These are phyloP conservation scores for Moesziomyces parantarcticus DNA, from an alignment of 1,284 basidiomycete genomes.

Conservation along the genomic window DNA sequence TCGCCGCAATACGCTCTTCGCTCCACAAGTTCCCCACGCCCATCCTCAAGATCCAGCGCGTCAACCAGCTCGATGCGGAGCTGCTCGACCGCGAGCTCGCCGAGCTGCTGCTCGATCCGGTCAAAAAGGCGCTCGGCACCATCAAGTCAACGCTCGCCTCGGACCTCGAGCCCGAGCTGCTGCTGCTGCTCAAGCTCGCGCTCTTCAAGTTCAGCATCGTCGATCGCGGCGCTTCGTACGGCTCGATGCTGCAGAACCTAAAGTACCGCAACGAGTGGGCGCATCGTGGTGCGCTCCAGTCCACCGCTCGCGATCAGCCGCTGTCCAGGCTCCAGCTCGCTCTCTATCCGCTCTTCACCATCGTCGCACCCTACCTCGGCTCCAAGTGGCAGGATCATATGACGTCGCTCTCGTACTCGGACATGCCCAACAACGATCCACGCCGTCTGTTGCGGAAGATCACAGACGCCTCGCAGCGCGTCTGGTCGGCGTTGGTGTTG, in stretches of 20 bases:
- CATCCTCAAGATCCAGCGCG: constrained; percentile 71
- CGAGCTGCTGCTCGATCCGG: constrained; percentile 83
- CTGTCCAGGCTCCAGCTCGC: constrained; percentile 52
- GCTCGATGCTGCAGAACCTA: constrained; percentile 89
- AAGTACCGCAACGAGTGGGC: constrained; percentile 69
- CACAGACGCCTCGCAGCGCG: constrained; percentile 77
- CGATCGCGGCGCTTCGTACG: constrained; percentile 85
- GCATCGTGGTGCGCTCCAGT: constrained; percentile 50
- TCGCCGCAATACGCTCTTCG: constrained; percentile 50
- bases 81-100: constrained; percentile 90
- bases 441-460: constrained; percentile 79
- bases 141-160: constrained; percentile 75
- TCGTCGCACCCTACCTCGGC: constrained; percentile 82
- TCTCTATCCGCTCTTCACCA: constrained; percentile 79
- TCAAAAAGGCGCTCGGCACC: constrained; percentile 75
- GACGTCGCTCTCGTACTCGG: constrained; percentile 86
- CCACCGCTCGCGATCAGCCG: constrained; percentile 55
- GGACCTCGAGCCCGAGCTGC: constrained; percentile 83
- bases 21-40: constrained; percentile 62
- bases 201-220: constrained; percentile 88
- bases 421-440: constrained; percentile 69
- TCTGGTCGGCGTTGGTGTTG: constrained; percentile 74
- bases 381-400: constrained; percentile 79
- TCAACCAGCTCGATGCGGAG: constrained; percentile 92
- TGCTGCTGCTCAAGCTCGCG: constrained; percentile 78